Percentiles rank a stretch among this genome's conserved stretches.
Conservation (phyloP, 1,139 yeast genomes). For the Hyphopichia pseudoburtonii region DNA sequence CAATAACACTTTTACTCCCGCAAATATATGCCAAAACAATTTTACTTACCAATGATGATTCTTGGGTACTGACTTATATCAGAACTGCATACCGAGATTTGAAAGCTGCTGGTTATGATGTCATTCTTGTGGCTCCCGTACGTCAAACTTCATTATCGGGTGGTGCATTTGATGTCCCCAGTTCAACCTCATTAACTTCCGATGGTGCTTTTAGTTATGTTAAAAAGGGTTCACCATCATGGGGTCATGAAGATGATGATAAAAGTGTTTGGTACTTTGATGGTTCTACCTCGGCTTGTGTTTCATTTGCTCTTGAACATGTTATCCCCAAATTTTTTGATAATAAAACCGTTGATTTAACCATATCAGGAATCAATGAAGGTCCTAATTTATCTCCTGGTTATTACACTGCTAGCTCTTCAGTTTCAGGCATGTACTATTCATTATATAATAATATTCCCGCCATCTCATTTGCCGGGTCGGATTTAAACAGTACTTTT, state of each 20-base stretch:
- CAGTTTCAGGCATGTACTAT: conserved; percentile 44
- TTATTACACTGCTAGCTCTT: conserved; percentile 41
- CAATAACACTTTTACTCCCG: not conserved
- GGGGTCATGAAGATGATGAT: conserved; percentile 43
- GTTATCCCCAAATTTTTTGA: conserved; percentile 33
- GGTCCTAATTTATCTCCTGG: conserved; percentile 42
- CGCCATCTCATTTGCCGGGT: conserved; percentile 40
- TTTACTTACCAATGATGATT: conserved; percentile 33
- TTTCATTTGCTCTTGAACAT: conserved; percentile 41
- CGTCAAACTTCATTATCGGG: conserved; percentile 30
- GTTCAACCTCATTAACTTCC: conserved; percentile 12
- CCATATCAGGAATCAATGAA: conserved; percentile 48
- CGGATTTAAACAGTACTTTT: conserved; percentile 41
- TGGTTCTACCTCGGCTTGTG: conserved; percentile 46
- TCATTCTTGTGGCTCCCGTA: conserved; percentile 34
- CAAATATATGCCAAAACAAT: conserved; percentile 17
- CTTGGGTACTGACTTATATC: conserved; percentile 32
- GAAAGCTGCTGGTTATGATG: conserved; percentile 27
- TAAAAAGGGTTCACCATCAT: conserved; percentile 40
- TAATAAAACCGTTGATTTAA: conserved; percentile 37
- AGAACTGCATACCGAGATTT: conserved; percentile 32
- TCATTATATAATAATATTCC: conserved; percentile 45
- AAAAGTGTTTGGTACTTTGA: conserved; percentile 46
- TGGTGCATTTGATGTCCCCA: conserved; percentile 30
- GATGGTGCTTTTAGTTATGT: conserved; percentile 42